These are phyloP conservation scores for Penicillium soppii DNA, from an alignment of 495 filamentous ascomycete genomes.

Conservation along the genomic window DNA sequence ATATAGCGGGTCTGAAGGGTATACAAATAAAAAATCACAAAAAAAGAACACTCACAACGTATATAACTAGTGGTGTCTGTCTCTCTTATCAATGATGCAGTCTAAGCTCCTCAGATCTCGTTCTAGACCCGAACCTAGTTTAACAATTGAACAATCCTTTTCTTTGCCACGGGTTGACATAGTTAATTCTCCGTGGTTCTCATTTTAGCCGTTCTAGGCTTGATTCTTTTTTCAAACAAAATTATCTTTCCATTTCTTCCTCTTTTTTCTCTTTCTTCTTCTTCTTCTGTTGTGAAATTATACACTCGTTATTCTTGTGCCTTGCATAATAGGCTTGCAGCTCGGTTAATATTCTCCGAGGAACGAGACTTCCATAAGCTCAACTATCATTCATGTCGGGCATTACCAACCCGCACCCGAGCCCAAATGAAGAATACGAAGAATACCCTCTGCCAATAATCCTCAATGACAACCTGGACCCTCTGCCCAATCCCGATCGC, in stretches of 20 bases:
- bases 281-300: not conserved
- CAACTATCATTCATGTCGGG: constrained; percentile 21
- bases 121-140: too few species aligned
- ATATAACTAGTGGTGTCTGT: too few species aligned
- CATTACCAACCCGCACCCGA: constrained; percentile 22
- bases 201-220: too few species aligned
- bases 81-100: too few species aligned
- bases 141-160: too few species aligned
- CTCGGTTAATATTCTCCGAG: not conserved
- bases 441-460: constrained; percentile 22
- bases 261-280: not conserved
- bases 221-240: too few species aligned
- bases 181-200: too few species aligned
- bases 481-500: constrained; percentile 4
- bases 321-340: constrained; percentile 3
- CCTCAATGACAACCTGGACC: too few species aligned
- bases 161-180: too few species aligned
- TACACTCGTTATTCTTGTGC: not conserved
- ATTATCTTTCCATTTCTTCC: not conserved
- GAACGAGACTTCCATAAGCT: not conserved
- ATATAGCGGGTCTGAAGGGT: not conserved
- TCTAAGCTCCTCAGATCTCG: too few species aligned
- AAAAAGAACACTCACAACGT: too few species aligned
- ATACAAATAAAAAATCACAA: not conserved
- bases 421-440: constrained; percentile 24